A percentile compares a stretch with the other conserved stretches of the same genome.
phyloP scores from a whole-genome alignment of 2,329 filamentous ascomycete species.

The Stagonosporopsis chrysanthemi region DNA sequence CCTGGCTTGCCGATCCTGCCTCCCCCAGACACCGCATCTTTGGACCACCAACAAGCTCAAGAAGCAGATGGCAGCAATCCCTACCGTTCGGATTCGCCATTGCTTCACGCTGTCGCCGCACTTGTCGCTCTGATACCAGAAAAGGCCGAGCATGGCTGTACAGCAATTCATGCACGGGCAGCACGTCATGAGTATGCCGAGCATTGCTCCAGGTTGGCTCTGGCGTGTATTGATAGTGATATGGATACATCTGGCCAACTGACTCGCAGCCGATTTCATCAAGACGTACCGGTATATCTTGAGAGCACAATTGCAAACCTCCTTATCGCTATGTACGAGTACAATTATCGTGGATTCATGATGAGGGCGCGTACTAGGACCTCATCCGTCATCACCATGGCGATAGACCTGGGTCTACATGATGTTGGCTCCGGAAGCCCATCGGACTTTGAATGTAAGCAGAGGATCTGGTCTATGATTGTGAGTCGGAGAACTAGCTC shows the following conservation, averaged over 20 bases:
- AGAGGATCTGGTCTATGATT: constrained; percentile 11
- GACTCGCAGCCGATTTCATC: constrained; percentile 1
- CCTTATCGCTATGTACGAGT: constrained; percentile 10
- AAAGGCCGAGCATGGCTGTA: not conserved
- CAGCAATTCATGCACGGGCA: not conserved
- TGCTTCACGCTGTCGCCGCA: constrained; percentile 8
- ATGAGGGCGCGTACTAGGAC: constrained; percentile 13
- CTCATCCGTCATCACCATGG: constrained; percentile 16
- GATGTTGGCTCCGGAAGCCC: not conserved
- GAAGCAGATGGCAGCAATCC: not conserved
- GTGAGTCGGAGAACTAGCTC: not conserved
- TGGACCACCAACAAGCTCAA: not conserved
- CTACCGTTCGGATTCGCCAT: not conserved
- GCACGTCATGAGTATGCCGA: constrained; percentile 2
- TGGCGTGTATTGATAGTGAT: constrained; percentile 6
- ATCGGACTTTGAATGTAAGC: constrained; percentile 3
- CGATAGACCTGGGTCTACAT: constrained; percentile 10
- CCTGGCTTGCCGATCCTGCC: constrained; percentile 13
- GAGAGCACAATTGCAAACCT: constrained; percentile 10
- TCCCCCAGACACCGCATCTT: not conserved
- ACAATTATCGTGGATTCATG: constrained; percentile 12
- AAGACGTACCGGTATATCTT: constrained; percentile 4
- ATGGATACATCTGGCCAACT: constrained; percentile 5
- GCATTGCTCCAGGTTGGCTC: not conserved
- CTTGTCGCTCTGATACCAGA: constrained; percentile 1